A percentile compares a stretch with the other conserved stretches of the same genome.
These are phyloP conservation scores for Nephelium lappaceum DNA, from an alignment of 345 rosid species.

Conservation along the genomic window DNA sequence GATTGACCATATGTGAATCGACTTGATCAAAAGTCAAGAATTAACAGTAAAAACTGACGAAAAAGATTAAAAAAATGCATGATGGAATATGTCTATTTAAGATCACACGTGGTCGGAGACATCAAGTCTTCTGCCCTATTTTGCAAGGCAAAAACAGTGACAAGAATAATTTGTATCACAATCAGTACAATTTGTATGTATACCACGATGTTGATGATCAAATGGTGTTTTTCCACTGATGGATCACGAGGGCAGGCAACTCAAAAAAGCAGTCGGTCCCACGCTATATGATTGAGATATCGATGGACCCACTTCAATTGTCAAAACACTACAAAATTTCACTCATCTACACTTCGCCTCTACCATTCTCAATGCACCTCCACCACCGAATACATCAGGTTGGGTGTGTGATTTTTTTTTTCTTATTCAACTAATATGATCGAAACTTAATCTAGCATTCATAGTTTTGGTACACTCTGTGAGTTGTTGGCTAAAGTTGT, in stretches of 20 bases:
- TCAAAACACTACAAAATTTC: slow-evolving; percentile 14
- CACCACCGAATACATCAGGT: background rate
- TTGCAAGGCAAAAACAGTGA: slow-evolving; percentile 6
- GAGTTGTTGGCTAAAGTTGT: no score
- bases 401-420: no score
- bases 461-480: no score
- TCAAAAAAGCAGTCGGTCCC: slow-evolving; percentile 30
- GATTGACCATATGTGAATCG: background rate
- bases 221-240: slow-evolving; percentile 23
- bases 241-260: slow-evolving; percentile 44
- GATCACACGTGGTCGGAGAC: background rate
- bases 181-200: background rate
- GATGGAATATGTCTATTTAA: background rate
- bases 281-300: slow-evolving; percentile 39
- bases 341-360: background rate
- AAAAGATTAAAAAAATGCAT: background rate
- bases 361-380: slow-evolving; percentile 21
- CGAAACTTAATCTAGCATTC: no score
- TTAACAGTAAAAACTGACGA: background rate
- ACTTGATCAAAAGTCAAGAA: background rate
- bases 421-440: no score
- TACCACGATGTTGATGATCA: background rate
- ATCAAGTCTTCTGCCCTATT: background rate
- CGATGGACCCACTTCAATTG: slow-evolving; percentile 27
- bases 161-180: slow-evolving; percentile 10